These are phyloP conservation scores for Boletus edulis DNA, from an alignment of 768 basidiomycete genomes.

Conservation along the genomic window DNA sequence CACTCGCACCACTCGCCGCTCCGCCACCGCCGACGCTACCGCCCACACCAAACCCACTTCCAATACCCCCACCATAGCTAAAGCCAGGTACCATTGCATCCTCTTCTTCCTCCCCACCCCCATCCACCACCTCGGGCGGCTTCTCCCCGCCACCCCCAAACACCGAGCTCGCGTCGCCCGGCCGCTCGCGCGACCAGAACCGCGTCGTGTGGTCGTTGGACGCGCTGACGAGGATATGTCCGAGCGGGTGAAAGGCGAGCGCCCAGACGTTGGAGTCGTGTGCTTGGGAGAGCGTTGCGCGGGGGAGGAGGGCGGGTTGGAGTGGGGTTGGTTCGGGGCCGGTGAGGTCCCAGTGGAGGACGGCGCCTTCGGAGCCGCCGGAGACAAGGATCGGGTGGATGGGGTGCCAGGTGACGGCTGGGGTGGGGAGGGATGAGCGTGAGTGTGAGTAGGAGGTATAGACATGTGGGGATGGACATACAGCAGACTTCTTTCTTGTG, in stretches of 20 bases:
- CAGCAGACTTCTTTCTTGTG: constrained; percentile 99
- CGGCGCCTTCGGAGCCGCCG: constrained; percentile 91
- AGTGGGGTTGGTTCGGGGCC: constrained; percentile 45
- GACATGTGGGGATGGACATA: constrained; percentile 39
- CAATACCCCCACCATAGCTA: constrained; percentile 35
- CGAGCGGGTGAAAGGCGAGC: constrained; percentile 91
- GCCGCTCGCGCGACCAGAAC: constrained; percentile 96
- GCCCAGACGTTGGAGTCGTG: constrained; percentile 99
- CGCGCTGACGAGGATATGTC: constrained; percentile 89
- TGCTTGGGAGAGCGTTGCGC: constrained; percentile 88
- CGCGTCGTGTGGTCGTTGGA: constrained; percentile 99
- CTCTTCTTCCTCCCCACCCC: constrained; percentile 68
- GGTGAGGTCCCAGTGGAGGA: constrained; percentile 92
- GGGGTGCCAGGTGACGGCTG: constrained; percentile 96
- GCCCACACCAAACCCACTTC: constrained; percentile 20
- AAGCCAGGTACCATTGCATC: constrained; percentile 77
- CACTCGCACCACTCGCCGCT: constrained; percentile 23
- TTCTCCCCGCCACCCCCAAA: constrained; percentile 84
- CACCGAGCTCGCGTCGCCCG: constrained; percentile 75
- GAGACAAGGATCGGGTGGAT: constrained; percentile 89
- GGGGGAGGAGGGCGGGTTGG: constrained; percentile 51
- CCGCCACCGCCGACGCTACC: constrained; percentile 22
- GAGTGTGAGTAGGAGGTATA: not conserved
- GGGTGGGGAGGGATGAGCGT: not conserved
- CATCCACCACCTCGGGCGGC: constrained; percentile 66